Evolutionary conservation across 768 basidiomycete genomes (phyloP), one percentile per base, ranked within the genome.

Genomic region (Harrya chromipes): DNA sequence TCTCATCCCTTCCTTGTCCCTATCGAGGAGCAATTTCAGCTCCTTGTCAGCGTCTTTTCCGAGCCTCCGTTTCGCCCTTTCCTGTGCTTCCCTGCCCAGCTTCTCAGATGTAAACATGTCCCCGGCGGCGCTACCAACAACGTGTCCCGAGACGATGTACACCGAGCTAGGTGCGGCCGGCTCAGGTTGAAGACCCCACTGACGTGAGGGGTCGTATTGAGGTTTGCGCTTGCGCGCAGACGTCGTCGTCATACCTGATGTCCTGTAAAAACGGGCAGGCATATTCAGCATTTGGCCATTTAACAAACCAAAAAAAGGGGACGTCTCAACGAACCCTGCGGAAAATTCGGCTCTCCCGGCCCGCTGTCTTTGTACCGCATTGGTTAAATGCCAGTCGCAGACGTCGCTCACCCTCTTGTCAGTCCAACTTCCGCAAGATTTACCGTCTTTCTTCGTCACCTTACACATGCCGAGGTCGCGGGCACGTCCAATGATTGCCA

Each of bases 371-470:
- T 90, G 77, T 4, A 98, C 82, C 0, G 94, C 90, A 20, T 78
- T 76, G 53, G 91, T 85, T 35, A 97, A 67, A 70, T 99, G 97
- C 68, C 81, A 99, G 37, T 97, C 94, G 67, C 97, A 99, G 4
- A 89, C 84, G 17, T 89, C 85, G 64, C 82, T 78, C 59, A 88
- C 78, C 24, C 93, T 84, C 56, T 85, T 91, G 70, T 99, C 95
- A 43, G 84, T 90, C 95, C 95, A 98, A 46, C 83, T 79, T 9
- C 83, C 83, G 58, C 97, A 98, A 2, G 75, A 59, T 43, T 85
- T 85, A 1, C 93, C 92, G 50, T 95, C 92, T 45, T 80, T 78
- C 62, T 86, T 89, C 39, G 74, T 61, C 10, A 87, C 93, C 3
- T 70, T 73, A 61, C 97, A 99, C 74, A 84, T 83, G 0, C 94